Evolutionary conservation across 2,329 filamentous ascomycete species (phyloP).

Genomic region (Dothistroma septosporum): DNA sequence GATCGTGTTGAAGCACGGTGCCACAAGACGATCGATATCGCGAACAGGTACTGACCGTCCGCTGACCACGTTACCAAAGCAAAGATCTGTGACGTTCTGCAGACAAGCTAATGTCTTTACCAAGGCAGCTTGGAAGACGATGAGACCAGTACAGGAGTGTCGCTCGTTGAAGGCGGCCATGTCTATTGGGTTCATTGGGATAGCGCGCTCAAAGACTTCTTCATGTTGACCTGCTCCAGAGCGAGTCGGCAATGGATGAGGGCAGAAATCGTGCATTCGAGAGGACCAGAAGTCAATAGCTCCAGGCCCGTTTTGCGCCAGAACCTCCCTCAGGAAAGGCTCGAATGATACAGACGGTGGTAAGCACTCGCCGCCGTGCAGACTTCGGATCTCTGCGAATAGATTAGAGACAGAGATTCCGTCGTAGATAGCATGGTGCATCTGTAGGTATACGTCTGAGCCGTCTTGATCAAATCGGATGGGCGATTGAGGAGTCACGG

Average conservation of each 20-base stretch:
- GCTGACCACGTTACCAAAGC: conserved; percentile 82
- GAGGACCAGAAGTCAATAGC: conserved; percentile 64
- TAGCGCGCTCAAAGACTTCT: conserved; percentile 9
- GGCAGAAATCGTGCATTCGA: conserved; percentile 52
- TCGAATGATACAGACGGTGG: conserved; percentile 54
- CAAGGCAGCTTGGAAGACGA: conserved; percentile 70
- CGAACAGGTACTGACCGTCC: conserved; percentile 66
- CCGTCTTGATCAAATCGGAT: conserved; percentile 13
- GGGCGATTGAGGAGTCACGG: conserved; percentile 10
- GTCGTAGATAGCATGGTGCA: conserved; percentile 85
- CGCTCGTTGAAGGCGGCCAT: conserved; percentile 51
- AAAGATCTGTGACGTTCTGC: conserved; percentile 60
- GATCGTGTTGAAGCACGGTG: conserved; percentile 88
- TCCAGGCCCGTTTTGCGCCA: conserved; percentile 45
- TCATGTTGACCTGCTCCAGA: neutral
- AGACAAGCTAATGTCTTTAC: conserved; percentile 58
- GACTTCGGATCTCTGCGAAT: conserved; percentile 63
- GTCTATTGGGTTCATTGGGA: conserved; percentile 20
- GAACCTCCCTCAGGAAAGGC: conserved; percentile 59
- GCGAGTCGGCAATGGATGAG: conserved; percentile 38
- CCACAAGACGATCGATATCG: conserved; percentile 67
- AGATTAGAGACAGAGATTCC: conserved; percentile 69
- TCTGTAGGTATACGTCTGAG: conserved; percentile 45
- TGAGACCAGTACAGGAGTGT: conserved; percentile 57
- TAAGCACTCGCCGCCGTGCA: conserved; percentile 50